These are phyloP conservation scores for Fraxinus paxiana DNA, from an alignment of 305 asterid species.

Conservation along the genomic window DNA sequence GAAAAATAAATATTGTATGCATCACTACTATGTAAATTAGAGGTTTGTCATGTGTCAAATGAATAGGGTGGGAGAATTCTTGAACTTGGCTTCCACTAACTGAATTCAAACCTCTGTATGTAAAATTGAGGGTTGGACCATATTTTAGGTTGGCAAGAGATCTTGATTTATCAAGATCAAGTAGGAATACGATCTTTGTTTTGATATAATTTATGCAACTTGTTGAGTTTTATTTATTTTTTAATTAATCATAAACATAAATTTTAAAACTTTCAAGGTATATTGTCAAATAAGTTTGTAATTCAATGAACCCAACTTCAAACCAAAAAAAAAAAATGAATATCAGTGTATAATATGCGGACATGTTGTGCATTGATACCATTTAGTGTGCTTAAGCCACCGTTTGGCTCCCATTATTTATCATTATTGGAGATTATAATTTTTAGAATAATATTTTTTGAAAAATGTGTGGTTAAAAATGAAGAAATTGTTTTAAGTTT, in stretches of 20 bases:
- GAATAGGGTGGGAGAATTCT: neutral
- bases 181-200: neutral
- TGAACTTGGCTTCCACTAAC: neutral
- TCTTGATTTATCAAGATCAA: neutral
- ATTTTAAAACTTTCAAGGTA: neutral
- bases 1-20: neutral
- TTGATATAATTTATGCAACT: neutral
- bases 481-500: too few relatives aligned
- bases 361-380: neutral
- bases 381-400: neutral
- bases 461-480: too few relatives aligned
- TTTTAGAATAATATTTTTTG: too few relatives aligned
- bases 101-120: neutral
- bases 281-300: neutral
- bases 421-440: too few relatives aligned
- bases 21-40: neutral
- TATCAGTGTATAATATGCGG: neutral
- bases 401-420: too few relatives aligned
- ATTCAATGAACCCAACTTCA: neutral
- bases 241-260: neutral
- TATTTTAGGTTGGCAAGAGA: neutral
- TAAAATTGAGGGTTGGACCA: too few relatives aligned
- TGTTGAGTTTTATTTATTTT: neutral
- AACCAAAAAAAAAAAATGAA: neutral
- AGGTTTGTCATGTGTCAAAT: neutral